Base-by-base conservation (phyloP, 345 rosid genomes). In the Excoecaria agallocha region DNA sequence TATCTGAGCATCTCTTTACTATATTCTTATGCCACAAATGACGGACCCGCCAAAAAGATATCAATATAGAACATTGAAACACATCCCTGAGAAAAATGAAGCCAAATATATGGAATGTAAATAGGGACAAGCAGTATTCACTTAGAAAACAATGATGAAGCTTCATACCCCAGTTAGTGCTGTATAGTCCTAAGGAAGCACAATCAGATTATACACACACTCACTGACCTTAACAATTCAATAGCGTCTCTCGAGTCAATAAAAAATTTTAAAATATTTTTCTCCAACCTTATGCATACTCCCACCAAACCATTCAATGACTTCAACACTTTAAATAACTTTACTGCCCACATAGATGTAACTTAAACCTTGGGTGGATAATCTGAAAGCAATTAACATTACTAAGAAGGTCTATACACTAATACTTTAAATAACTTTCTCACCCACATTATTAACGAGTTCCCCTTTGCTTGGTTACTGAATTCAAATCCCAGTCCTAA, bases 1-100 rank as follows among this genome's bases (percentile, higher is more conserved):
- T 84, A 75, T 85, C 92, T 49, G 76, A 65, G 86, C 98, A 93
- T 85, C 90, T 89, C 87, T 86, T 91, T 66, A 89, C 71, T 82
- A 95, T 77, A 85, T 93, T 91, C 88, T 90, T 95, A 61, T 91
- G 98, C 97, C 98, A 95, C 35, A 91, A 79, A 65, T 89, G 94
- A 57, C 93, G 97, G 20, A 85, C 85, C 71, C 97, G 87, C 99
- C 99, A 95, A 80, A 90, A 88, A 49, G 93, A 87, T 80, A 93
- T 58, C 84, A 91, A 81, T 19, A 95, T 87, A 6, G 97, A 80
- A 80, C 99, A 93, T 77, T 93, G 94, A 83, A 93, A 95, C 37
- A 91, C 98, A 85, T 95, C 98, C 93, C 97, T 93, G 90, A 80
- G 51, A 48, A 77, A 70, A 84, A 73, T 19, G 7, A 69, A 84